A percentile compares a stretch with the other conserved stretches of the same genome.
Evolutionary conservation across 164 flowering plant genomes (phyloP).

Genomic region (Dillenia turbinata): DNA sequence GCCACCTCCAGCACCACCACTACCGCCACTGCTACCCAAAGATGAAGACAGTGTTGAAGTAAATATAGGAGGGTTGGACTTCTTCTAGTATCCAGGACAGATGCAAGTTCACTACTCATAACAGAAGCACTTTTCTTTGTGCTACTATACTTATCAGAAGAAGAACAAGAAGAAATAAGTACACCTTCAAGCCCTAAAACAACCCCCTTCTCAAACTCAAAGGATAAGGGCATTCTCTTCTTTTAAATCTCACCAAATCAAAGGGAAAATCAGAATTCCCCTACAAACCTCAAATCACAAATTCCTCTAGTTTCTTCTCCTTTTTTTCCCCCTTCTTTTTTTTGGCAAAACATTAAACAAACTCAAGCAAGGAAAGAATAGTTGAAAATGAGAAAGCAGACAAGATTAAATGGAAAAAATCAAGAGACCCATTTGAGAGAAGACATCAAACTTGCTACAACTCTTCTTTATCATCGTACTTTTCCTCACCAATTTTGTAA

Average conservation of each 20-base stretch:
- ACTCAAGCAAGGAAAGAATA: too few relatives aligned
- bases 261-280: slow-evolving; percentile 1
- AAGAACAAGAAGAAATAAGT: slow-evolving; percentile 22
- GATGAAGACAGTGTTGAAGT: slow-evolving; percentile 79
- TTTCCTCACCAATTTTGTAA: background rate
- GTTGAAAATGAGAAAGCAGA: background rate
- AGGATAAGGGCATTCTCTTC: slow-evolving; percentile 80
- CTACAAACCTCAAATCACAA: slow-evolving; percentile 5
- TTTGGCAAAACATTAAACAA: too few relatives aligned
- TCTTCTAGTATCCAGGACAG: slow-evolving; percentile 67
- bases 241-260: slow-evolving; percentile 30
- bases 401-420: slow-evolving; percentile 2
- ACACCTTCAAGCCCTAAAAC: slow-evolving; percentile 19
- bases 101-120: slow-evolving; percentile 53
- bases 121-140: slow-evolving; percentile 22
- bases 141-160: slow-evolving; percentile 8
- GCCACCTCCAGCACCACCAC: slow-evolving; percentile 9
- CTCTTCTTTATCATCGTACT: too few relatives aligned
- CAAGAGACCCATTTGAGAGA: slow-evolving; percentile 11
- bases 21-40: slow-evolving; percentile 36
- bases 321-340: too few relatives aligned
- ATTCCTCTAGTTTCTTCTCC: background rate
- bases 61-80: slow-evolving; percentile 67
- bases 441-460: too few relatives aligned
- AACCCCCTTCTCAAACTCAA: slow-evolving; percentile 71